A percentile compares a stretch with the other conserved stretches of the same genome.
Conservation (phyloP, 2,329 filamentous ascomycete species). For the Fusarium citri region DNA sequence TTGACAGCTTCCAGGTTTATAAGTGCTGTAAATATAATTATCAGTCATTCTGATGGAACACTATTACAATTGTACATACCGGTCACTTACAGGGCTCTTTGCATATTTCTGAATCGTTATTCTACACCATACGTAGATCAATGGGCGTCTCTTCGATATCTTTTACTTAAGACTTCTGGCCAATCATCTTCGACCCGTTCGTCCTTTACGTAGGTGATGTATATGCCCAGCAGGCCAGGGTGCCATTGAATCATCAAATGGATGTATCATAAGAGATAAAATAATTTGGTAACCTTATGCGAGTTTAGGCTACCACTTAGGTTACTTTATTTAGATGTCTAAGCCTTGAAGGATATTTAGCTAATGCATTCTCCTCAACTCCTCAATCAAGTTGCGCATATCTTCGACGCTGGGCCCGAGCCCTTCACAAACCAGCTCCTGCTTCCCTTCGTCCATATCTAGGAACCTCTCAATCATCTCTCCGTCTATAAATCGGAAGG, state of each 20-base stretch:
- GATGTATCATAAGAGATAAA: neutral
- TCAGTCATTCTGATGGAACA: constrained; percentile 4
- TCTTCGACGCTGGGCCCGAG: constrained; percentile 71
- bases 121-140: constrained; percentile 3
- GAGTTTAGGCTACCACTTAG: neutral
- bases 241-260: neutral
- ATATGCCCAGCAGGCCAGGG: neutral
- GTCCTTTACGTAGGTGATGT: constrained; percentile 34
- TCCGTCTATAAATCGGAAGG: constrained; percentile 90
- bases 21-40: neutral
- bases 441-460: constrained; percentile 70
- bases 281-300: neutral
- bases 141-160: constrained; percentile 15
- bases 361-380: constrained; percentile 71
- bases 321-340: neutral
- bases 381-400: constrained; percentile 71
- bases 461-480: constrained; percentile 90
- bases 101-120: neutral
- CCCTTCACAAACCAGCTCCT: constrained; percentile 65
- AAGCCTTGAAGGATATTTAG: neutral
- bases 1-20: constrained; percentile 24
- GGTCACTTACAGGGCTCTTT: too few species aligned
- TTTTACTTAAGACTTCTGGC: constrained; percentile 18
- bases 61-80: neutral
- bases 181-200: constrained; percentile 43